Conservation (phyloP, 2,329 filamentous ascomycete species). For the Byssoonygena ceratinophila region DNA sequence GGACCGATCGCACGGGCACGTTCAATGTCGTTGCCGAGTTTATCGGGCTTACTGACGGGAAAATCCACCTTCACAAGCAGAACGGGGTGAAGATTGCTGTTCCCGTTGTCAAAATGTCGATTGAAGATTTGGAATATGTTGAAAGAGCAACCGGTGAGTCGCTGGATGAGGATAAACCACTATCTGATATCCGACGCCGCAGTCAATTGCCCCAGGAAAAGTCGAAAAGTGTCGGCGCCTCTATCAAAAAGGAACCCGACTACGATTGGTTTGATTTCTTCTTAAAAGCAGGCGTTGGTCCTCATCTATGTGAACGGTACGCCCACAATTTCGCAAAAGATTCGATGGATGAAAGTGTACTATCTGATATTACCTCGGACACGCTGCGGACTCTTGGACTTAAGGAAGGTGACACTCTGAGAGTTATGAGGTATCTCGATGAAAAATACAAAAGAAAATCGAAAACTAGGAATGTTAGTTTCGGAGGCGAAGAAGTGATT, state of each 20-base stretch:
- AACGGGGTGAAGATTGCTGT: constrained; percentile 99
- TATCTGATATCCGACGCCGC: constrained; percentile 64
- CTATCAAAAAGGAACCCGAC: constrained; percentile 42
- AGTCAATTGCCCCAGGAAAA: constrained; percentile 28
- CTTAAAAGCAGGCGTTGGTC: constrained; percentile 78
- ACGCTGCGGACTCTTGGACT: constrained; percentile 81
- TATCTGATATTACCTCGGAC: constrained; percentile 77
- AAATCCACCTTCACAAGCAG: constrained; percentile 94
- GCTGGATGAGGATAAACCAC: constrained; percentile 80
- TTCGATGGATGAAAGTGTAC: constrained; percentile 88
- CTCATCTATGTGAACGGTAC: constrained; percentile 89
- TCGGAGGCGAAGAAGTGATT: constrained; percentile 45
- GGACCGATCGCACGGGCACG: constrained; percentile 89
- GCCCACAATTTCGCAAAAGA: constrained; percentile 79
- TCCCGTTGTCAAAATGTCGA: constrained; percentile 87
- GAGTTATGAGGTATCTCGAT: constrained; percentile 84
- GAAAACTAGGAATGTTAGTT: constrained; percentile 46
- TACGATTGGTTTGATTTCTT: constrained; percentile 99
- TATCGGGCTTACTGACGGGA: constrained; percentile 83
- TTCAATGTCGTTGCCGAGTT: constrained; percentile 98
- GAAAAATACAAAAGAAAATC: constrained; percentile 61
- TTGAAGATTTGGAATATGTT: constrained; percentile 89
- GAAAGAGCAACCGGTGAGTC: constrained; percentile 79
- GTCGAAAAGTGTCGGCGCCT: constrained; percentile 32
- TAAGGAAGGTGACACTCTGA: constrained; percentile 91